Conservation (phyloP, 2,329 filamentous ascomycete genomes). For the Diaporthe citriasiana region DNA sequence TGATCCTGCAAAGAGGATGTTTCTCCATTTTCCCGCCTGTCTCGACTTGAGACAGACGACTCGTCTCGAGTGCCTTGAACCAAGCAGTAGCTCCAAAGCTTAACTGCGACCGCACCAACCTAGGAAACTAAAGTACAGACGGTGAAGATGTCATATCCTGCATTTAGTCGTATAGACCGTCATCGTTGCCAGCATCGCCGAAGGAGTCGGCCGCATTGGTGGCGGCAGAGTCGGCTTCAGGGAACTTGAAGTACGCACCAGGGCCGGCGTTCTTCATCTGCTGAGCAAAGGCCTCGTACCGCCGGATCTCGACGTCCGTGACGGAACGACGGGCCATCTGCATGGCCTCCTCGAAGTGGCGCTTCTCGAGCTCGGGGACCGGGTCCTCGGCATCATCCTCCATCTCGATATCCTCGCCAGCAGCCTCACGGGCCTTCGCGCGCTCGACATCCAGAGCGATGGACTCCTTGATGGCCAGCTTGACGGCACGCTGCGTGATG, state of each 20-base stretch:
- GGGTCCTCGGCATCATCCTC: conserved; percentile 88
- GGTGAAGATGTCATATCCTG: conserved; percentile 45
- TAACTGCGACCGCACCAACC: conserved; percentile 17
- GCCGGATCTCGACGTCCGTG: conserved; percentile 95
- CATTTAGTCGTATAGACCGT: conserved; percentile 94
- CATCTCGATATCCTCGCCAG: conserved; percentile 85
- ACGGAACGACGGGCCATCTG: conserved; percentile 93
- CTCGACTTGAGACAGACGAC: conserved; percentile 8
- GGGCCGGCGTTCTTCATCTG: conserved; percentile 99
- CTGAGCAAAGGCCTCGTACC: conserved; percentile 98
- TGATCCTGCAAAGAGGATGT: conserved; percentile 24
- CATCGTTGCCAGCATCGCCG: conserved; percentile 91
- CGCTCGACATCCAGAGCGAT: conserved; percentile 92
- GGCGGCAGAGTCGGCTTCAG: conserved; percentile 77
- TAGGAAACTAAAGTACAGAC: conserved; percentile 63
- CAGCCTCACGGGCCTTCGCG: conserved; percentile 88
- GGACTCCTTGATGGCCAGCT: conserved; percentile 98
- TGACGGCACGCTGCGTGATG: conserved; percentile 98
- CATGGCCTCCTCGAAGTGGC: conserved; percentile 99
- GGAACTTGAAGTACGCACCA: conserved; percentile 99
- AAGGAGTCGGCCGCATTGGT: conserved; percentile 75
- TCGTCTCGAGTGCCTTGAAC: conserved; percentile 12
- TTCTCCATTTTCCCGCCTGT: conserved; percentile 10
- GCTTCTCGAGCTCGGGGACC: conserved; percentile 94
- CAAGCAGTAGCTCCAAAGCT: conserved; percentile 2